Percentiles rank a stretch among this genome's conserved stretches.
These are phyloP conservation scores for Passalora sequoiae DNA, from an alignment of 2,329 filamentous ascomycete genomes.

Conservation along the genomic window DNA sequence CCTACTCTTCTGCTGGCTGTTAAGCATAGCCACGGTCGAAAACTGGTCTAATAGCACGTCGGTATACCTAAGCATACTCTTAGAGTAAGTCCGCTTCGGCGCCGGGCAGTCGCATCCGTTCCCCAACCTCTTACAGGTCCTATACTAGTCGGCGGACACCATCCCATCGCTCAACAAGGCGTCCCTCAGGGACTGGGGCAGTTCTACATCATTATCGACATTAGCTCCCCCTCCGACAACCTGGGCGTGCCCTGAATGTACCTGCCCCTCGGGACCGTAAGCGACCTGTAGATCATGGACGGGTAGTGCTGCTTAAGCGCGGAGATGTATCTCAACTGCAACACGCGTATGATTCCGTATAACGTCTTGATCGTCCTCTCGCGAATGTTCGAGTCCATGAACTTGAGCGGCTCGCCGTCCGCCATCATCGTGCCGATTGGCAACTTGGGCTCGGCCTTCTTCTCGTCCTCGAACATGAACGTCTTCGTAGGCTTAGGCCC, in stretches of 20 bases:
- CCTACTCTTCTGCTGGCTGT: background rate
- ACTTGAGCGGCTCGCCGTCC: background rate
- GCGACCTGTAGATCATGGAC: conserved; percentile 2
- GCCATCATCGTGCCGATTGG: background rate
- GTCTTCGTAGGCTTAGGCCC: conserved; percentile 1
- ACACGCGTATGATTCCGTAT: conserved; percentile 7
- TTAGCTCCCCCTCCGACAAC: conserved; percentile 4
- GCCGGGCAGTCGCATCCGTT: conserved; percentile 1
- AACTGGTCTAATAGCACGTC: background rate
- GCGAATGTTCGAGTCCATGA: background rate
- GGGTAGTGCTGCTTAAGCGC: conserved; percentile 8
- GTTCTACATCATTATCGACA: conserved; percentile 9
- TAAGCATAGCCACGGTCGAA: conserved; percentile 4
- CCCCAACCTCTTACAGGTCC: conserved; percentile 1
- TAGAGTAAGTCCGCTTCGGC: conserved; percentile 2
- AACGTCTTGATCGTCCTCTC: conserved; percentile 3
- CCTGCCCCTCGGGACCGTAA: conserved; percentile 10
- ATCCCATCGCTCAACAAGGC: conserved; percentile 1
- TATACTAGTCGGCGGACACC: background rate
- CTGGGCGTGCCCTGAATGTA: conserved; percentile 7
- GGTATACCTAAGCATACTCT: background rate
- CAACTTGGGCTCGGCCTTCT: conserved; percentile 5
- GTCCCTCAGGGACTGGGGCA: conserved; percentile 3
- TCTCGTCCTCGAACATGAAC: conserved; percentile 1
- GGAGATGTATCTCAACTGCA: conserved; percentile 4